A percentile compares a stretch with the other conserved stretches of the same genome.
Evolutionary conservation across 1,284 basidiomycete species (phyloP).

Genomic region (Athelia psychrophila): DNA sequence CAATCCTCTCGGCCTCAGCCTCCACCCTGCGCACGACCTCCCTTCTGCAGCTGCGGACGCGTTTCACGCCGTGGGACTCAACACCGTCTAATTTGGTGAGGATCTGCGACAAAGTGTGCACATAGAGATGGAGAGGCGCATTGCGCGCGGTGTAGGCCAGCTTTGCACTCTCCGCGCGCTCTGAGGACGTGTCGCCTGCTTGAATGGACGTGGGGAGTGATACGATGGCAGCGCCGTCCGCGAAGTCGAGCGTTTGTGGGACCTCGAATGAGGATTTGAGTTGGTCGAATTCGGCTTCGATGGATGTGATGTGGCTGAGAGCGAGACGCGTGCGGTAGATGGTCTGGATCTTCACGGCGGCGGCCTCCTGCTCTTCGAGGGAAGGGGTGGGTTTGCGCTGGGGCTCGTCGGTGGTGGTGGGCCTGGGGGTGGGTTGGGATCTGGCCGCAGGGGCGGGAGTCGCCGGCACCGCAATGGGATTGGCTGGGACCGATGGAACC

Average conservation of each 20-base stretch:
- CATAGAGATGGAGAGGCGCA: constrained; percentile 45
- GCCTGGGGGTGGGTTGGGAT: not conserved
- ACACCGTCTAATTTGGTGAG: constrained; percentile 65
- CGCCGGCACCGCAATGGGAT: no score
- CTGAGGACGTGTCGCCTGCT: not conserved
- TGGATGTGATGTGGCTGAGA: constrained; percentile 23
- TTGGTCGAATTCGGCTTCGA: constrained; percentile 28
- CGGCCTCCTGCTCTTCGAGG: not conserved
- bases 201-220: constrained; percentile 4
- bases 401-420: not conserved
- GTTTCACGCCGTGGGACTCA: constrained; percentile 57
- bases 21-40: constrained; percentile 63
- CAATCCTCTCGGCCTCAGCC: constrained; percentile 46
- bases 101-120: constrained; percentile 51
- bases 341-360: constrained; percentile 11
- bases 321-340: constrained; percentile 34
- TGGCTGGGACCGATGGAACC: no score
- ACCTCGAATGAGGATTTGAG: constrained; percentile 30
- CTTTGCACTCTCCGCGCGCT: constrained; percentile 23
- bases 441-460: not conserved
- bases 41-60: constrained; percentile 56
- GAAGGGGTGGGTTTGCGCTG: not conserved
- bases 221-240: constrained; percentile 22
- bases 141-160: constrained; percentile 50
- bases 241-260: constrained; percentile 36